Evolutionary conservation across 2,329 filamentous ascomycete species (phyloP).

Genomic region (Diaporthe citrichinensis): DNA sequence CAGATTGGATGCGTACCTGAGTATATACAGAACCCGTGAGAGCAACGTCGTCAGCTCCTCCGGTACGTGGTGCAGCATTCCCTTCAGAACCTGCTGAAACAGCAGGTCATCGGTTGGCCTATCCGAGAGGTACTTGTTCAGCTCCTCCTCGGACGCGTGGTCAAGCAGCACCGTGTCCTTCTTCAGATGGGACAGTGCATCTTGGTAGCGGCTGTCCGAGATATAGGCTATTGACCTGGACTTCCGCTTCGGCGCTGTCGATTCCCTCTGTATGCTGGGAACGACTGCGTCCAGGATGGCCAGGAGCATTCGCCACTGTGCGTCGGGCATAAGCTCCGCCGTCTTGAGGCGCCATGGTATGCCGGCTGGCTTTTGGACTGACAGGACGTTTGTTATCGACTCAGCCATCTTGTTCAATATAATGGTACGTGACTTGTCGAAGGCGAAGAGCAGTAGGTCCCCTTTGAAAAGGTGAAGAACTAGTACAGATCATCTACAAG

Average conservation of each 20-base stretch:
- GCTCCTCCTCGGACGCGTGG: constrained; percentile 34
- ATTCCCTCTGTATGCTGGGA: constrained; percentile 43
- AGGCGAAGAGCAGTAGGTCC: no score
- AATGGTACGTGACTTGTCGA: not conserved
- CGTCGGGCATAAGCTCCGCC: constrained; percentile 38
- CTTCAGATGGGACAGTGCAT: constrained; percentile 28
- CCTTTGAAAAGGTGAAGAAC: not conserved
- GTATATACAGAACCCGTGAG: constrained; percentile 40
- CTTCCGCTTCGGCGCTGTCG: constrained; percentile 34
- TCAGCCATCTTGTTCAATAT: not conserved
- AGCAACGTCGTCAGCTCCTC: constrained; percentile 39
- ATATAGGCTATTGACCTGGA: constrained; percentile 39
- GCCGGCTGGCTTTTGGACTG: constrained; percentile 33
- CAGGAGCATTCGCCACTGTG: constrained; percentile 46
- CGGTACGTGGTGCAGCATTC: constrained; percentile 43
- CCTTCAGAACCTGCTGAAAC: constrained; percentile 44
- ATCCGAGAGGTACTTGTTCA: constrained; percentile 46
- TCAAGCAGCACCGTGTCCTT: constrained; percentile 35
- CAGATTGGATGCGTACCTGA: constrained; percentile 35
- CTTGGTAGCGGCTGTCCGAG: constrained; percentile 41
- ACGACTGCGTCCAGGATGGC: constrained; percentile 46
- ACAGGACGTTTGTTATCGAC: not conserved
- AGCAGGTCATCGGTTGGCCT: constrained; percentile 42
- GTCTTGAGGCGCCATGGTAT: constrained; percentile 48
- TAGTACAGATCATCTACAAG: no score